These are phyloP conservation scores for Naganishia sp. DNA, from an alignment of 1,284 basidiomycete genomes.

Conservation along the genomic window DNA sequence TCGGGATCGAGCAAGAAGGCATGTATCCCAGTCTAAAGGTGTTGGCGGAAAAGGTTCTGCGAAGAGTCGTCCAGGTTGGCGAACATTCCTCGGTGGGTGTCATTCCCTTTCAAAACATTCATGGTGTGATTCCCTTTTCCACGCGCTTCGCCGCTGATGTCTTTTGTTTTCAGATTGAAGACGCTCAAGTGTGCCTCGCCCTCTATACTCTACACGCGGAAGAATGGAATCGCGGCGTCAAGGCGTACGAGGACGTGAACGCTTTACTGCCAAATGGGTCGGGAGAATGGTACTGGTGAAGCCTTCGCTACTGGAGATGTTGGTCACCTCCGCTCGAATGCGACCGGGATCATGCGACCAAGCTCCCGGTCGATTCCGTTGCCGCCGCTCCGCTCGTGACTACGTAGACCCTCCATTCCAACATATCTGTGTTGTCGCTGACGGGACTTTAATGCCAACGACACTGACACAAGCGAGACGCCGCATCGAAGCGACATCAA, in stretches of 20 bases:
- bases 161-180: not conserved
- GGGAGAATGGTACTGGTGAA: slow-evolving; percentile 3
- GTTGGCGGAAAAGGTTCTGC: slow-evolving; percentile 55
- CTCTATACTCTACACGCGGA: not conserved
- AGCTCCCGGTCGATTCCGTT: too few relatives aligned
- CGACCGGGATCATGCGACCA: too few relatives aligned
- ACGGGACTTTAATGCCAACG: too few relatives aligned
- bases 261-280: not conserved
- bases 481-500: too few relatives aligned
- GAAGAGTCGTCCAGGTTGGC: slow-evolving; percentile 56
- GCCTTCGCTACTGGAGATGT: too few relatives aligned
- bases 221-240: not conserved
- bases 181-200: not conserved
- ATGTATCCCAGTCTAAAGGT: slow-evolving; percentile 55
- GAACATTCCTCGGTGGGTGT: slow-evolving; percentile 52
- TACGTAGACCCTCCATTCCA: too few relatives aligned
- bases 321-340: too few relatives aligned
- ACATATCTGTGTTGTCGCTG: too few relatives aligned
- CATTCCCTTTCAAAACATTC: not conserved
- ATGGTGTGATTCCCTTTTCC: too few relatives aligned
- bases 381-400: too few relatives aligned
- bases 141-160: too few relatives aligned
- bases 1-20: slow-evolving; percentile 43
- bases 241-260: slow-evolving; percentile 4
- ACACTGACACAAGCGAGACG: too few relatives aligned